Evolutionary conservation across 192 early-diverging fungal species (phyloP).

Genomic region (Helicostylum pulchrum): DNA sequence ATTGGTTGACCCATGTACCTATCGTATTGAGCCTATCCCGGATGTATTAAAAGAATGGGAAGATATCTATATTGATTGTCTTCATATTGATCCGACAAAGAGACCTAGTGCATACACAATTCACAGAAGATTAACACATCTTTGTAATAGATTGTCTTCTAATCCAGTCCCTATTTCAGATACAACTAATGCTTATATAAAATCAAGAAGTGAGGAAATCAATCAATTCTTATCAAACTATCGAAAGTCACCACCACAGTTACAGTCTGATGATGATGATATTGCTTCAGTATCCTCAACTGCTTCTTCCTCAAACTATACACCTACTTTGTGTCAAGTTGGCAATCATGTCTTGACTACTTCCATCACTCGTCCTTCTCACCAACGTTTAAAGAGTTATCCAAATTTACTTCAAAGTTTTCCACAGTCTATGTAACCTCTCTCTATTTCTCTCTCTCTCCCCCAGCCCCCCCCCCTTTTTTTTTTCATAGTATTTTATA

Average conservation of each 20-base stretch:
- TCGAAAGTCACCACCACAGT: not conserved
- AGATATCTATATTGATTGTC: slow-evolving; percentile 18
- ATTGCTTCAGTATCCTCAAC: not conserved
- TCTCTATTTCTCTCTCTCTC: too few species aligned
- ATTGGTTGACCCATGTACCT: slow-evolving; percentile 17
- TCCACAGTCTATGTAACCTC: not conserved
- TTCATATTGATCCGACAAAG: slow-evolving; percentile 8
- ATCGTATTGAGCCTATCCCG: slow-evolving; percentile 31
- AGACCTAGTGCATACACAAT: slow-evolving; percentile 17
- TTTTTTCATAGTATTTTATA: too few species aligned
- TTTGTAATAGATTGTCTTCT: slow-evolving; percentile 4
- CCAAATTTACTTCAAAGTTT: slow-evolving; percentile 15
- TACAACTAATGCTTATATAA: slow-evolving; percentile 9
- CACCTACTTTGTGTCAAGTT: not conserved
- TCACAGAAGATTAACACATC: slow-evolving; percentile 2
- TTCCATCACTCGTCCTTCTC: slow-evolving; percentile 17
- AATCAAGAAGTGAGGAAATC: slow-evolving; percentile 8
- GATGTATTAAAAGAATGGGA: slow-evolving; percentile 23
- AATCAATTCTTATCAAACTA: not conserved
- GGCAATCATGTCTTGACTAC: slow-evolving; percentile 10
- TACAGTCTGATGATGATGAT: not conserved
- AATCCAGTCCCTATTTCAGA: not conserved
- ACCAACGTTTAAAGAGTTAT: slow-evolving; percentile 17
- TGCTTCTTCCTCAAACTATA: not conserved
- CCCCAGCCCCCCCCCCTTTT: too few species aligned